phyloP scores from a whole-genome alignment of 2,329 filamentous ascomycete species.

The Nannizzia gypsea region DNA sequence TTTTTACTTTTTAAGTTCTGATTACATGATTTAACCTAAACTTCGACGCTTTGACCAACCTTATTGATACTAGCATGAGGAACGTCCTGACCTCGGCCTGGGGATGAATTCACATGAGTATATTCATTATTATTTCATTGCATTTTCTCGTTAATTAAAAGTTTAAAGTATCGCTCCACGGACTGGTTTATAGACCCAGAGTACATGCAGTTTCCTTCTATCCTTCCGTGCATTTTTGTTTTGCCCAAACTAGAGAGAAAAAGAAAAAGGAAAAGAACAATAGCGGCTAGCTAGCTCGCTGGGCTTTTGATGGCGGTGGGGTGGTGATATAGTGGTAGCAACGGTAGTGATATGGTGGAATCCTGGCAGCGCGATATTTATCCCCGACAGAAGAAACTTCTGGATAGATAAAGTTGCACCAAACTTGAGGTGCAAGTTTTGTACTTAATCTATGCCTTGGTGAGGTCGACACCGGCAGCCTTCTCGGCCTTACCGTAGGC shows the following conservation, averaged over 20 bases:
- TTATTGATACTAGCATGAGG: not conserved
- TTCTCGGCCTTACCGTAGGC: conserved; percentile 14
- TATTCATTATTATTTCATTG: not conserved
- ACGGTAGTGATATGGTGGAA: not conserved
- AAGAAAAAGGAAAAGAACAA: not conserved
- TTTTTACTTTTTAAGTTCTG: not conserved
- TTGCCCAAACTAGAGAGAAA: not conserved
- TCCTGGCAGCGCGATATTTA: not conserved
- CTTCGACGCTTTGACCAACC: not conserved
- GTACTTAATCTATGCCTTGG: conserved; percentile 8
- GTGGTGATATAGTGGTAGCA: not conserved
- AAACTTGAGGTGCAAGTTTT: not conserved
- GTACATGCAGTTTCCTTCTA: not conserved
- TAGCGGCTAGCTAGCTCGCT: not conserved
- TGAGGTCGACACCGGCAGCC: conserved; percentile 12
- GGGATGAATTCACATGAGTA: not conserved
- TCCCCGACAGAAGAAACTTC: not conserved
- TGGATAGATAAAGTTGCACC: not conserved
- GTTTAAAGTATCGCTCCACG: not conserved
- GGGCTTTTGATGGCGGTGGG: not conserved
- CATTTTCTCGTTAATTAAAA: not conserved
- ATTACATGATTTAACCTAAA: not conserved
- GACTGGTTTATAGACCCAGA: not conserved
- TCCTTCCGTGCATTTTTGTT: not conserved
- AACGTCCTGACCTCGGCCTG: not conserved